Evolutionary conservation across 2,329 filamentous ascomycete species (phyloP), one percentile per base, ranked within the genome.

Genomic region (Aspergillus niger): DNA sequence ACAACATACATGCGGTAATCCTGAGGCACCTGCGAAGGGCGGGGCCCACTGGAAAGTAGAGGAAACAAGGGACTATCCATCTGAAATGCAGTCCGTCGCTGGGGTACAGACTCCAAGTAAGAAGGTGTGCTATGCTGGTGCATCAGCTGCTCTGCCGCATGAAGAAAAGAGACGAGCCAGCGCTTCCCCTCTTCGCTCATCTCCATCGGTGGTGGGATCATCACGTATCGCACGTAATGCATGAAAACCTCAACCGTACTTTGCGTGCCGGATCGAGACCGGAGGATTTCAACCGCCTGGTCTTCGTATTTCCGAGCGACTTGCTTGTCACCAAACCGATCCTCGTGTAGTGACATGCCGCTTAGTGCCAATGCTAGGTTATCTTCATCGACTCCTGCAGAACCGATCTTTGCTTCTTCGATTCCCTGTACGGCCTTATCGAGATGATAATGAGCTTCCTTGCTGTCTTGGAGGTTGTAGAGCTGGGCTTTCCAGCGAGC

Each of bases 31-130:
- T 71, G 70, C 5, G 74, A 74, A 11, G 77, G 77, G 17, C 70
- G 73, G 10, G 77, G 77, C 7, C 77, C 77, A 58, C 72, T 75
- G n/a, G 77, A 77, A n/a, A 79, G 70, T 5, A 78, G 60, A 13
- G 73, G 68, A 54, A 77, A 77, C 8, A 79, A 65, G 17, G 75
- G 72, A 50, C 74, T 69, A 15, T 70, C 70, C 71, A 77, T 77
- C 47, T 74, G 67, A 43, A 79, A 79, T 0, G 69, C 67, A 8
- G 66, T 56, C 15, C 62, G 66, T 36, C 75, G 69, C 44, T 70
- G 67, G 5, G 75, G 75, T 20, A 70, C 68, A 15, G 68, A 63
- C 7, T 53, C 57, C 8, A 73, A 65, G 51, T 71, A 77, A 15
- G 66, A 54, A 3, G 64, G 57, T 13, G 67, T 60, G 47, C 58